These are phyloP conservation scores for Tylopilus subfusipes DNA, from an alignment of 768 basidiomycete species.

Conservation along the genomic window DNA sequence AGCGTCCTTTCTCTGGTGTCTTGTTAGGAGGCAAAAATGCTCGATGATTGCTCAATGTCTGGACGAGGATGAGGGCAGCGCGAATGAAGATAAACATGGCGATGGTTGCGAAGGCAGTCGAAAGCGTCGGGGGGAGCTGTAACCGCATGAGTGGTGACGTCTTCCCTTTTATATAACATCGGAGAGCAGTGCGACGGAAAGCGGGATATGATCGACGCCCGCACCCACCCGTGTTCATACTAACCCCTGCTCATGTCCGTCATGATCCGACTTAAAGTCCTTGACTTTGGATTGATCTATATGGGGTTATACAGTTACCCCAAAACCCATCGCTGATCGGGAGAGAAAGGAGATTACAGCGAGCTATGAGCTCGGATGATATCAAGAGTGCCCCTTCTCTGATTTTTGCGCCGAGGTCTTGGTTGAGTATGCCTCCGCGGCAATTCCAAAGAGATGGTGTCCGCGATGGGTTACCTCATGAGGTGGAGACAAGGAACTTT, in stretches of 20 bases:
- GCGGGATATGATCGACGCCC: conserved; percentile 2
- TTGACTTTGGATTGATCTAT: background rate
- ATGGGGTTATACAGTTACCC: background rate
- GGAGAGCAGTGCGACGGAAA: background rate
- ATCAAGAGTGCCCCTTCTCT: too few relatives aligned
- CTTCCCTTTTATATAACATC: conserved; percentile 19
- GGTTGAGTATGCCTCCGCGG: background rate
- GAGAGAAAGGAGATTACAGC: background rate
- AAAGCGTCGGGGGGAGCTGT: background rate
- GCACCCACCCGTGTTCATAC: background rate
- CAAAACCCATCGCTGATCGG: background rate
- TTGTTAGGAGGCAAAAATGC: conserved; percentile 59
- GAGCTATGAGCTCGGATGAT: background rate
- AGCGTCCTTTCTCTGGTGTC: conserved; percentile 46
- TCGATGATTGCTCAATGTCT: conserved; percentile 48
- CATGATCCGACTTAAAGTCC: background rate
- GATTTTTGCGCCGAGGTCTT: background rate
- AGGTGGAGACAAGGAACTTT: conserved; percentile 1
- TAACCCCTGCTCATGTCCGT: background rate
- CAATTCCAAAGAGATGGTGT: background rate
- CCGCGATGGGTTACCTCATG: background rate
- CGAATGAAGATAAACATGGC: conserved; percentile 46
- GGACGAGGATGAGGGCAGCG: conserved; percentile 44
- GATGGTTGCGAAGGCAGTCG: background rate
- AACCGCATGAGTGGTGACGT: background rate